Percentiles rank a stretch among this genome's conserved stretches.
Conservation (phyloP, 306 rosid genomes). For the Citrullus amarus region DNA sequence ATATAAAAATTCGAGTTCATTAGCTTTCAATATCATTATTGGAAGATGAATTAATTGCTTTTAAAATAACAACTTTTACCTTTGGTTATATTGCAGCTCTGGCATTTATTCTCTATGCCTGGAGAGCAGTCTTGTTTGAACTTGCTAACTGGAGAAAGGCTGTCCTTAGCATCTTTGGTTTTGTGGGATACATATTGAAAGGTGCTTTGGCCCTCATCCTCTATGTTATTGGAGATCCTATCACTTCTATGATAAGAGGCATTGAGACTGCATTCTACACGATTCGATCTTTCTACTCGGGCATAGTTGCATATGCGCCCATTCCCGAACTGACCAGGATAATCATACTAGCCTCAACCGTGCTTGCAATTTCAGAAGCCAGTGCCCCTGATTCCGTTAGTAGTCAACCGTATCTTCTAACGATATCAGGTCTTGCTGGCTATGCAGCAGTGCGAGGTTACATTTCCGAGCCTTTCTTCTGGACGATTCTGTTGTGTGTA, state of each 20-base stretch:
- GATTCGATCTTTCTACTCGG: slow-evolving; percentile 58
- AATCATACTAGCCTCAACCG: slow-evolving; percentile 50
- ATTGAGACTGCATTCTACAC: slow-evolving; percentile 46
- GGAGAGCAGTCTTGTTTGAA: slow-evolving; percentile 89
- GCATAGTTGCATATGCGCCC: slow-evolving; percentile 63
- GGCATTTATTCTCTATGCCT: slow-evolving; percentile 71
- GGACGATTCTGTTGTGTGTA: slow-evolving; percentile 61
- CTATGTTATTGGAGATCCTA: slow-evolving; percentile 66
- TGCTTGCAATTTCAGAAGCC: slow-evolving; percentile 75
- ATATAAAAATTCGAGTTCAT: background rate
- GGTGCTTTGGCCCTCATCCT: slow-evolving; percentile 44
- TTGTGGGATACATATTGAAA: slow-evolving; percentile 44
- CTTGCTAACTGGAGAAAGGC: slow-evolving; percentile 64
- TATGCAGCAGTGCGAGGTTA: slow-evolving; percentile 63
- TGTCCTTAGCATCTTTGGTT: slow-evolving; percentile 28
- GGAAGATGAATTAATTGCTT: background rate
- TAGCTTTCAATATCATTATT: background rate
- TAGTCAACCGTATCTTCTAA: slow-evolving; percentile 60
- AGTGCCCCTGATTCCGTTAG: slow-evolving; percentile 45
- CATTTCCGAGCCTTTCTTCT: slow-evolving; percentile 79
- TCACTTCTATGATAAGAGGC: slow-evolving; percentile 45
- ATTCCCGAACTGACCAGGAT: slow-evolving; percentile 42
- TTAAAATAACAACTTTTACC: slow-evolving; percentile 9
- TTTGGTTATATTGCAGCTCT: slow-evolving; percentile 34
- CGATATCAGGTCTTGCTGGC: slow-evolving; percentile 59